These are phyloP conservation scores for Trichoderma gamsii DNA, from an alignment of 495 filamentous ascomycete genomes.

Conservation along the genomic window DNA sequence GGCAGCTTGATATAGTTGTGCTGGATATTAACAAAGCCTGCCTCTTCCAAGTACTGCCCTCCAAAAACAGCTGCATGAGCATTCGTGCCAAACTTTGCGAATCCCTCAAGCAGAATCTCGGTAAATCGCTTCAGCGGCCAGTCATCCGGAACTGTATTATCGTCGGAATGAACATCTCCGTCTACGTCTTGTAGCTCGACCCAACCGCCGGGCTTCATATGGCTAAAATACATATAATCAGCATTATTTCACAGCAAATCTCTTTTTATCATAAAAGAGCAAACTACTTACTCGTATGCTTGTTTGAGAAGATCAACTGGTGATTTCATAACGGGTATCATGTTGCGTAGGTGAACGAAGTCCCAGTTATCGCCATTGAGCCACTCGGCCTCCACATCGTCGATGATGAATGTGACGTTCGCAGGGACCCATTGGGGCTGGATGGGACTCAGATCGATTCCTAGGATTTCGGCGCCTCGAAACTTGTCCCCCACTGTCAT, in stretches of 20 bases:
- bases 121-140: constrained; percentile 28
- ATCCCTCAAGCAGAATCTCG: constrained; percentile 24
- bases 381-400: constrained; percentile 58
- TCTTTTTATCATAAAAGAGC: background rate
- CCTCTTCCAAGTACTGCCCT: constrained; percentile 45
- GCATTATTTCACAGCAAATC: background rate
- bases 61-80: constrained; percentile 40
- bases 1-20: constrained; percentile 46
- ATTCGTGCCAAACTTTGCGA: constrained; percentile 29
- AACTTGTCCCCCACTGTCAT: constrained; percentile 34
- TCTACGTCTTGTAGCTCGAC: constrained; percentile 48
- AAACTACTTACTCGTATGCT: constrained; percentile 28
- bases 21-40: constrained; percentile 53
- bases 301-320: constrained; percentile 29
- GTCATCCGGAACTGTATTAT: constrained; percentile 31
- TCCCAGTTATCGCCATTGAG: constrained; percentile 50
- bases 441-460: constrained; percentile 62
- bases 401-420: constrained; percentile 55
- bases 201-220: constrained; percentile 48
- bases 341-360: constrained; percentile 49
- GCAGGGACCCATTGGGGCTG: constrained; percentile 52
- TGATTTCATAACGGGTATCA: constrained; percentile 43
- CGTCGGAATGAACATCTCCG: constrained; percentile 35
- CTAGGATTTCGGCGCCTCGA: constrained; percentile 49
- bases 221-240: constrained; percentile 20